Percentiles rank a stretch among this genome's conserved stretches.
Conservation (phyloP, 805 yeast genomes). For the Barnettozyma wickerhamii region DNA sequence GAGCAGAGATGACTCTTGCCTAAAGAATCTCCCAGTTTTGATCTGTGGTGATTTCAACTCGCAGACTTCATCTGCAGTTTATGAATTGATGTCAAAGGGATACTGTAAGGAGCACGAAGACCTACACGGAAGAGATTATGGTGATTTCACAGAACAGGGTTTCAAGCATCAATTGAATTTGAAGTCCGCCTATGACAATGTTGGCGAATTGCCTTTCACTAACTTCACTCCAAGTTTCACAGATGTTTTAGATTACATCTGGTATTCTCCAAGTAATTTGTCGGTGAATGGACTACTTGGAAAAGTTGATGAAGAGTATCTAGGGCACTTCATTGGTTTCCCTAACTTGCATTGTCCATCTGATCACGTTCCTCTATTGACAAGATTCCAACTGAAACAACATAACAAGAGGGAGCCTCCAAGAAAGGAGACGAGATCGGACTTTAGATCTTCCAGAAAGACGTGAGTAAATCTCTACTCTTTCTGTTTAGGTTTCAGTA, state of each 20-base stretch:
- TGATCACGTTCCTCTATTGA: conserved; percentile 86
- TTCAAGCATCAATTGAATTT: conserved; percentile 76
- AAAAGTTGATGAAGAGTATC: conserved; percentile 73
- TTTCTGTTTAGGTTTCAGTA: not conserved
- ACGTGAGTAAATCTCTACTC: conserved; percentile 14
- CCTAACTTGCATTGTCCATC: conserved; percentile 94
- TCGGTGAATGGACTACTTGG: conserved; percentile 86
- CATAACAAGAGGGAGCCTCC: conserved; percentile 30
- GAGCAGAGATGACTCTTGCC: conserved; percentile 38
- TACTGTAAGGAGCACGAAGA: conserved; percentile 75
- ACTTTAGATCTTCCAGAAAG: conserved; percentile 28
- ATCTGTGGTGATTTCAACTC: conserved; percentile 98
- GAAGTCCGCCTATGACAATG: conserved; percentile 77
- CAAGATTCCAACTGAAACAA: conserved; percentile 46
- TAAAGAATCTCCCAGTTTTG: conserved; percentile 66
- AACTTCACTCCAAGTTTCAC: conserved; percentile 92
- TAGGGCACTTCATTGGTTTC: conserved; percentile 76
- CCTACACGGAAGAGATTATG: conserved; percentile 83
- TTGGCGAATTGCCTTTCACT: conserved; percentile 92
- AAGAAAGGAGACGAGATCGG: conserved; percentile 21
- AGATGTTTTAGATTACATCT: conserved; percentile 89
- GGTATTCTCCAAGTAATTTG: conserved; percentile 83
- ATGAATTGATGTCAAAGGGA: conserved; percentile 82
- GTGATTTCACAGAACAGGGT: conserved; percentile 85
- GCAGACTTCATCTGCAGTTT: conserved; percentile 81